Conservation (phyloP, 108 stramenopile species). For the Nitzschia sp. region DNA sequence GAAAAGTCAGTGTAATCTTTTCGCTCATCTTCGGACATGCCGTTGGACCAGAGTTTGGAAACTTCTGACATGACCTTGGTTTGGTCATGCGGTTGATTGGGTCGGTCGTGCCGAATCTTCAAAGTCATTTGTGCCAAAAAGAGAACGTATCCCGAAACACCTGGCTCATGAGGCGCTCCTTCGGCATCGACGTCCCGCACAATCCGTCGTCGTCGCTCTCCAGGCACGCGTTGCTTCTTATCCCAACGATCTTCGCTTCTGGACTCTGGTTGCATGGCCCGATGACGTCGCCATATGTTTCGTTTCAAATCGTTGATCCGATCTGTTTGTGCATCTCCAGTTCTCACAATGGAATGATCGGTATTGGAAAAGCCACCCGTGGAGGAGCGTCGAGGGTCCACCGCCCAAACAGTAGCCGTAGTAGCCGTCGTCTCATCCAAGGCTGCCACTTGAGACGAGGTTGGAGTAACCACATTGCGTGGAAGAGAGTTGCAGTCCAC, state of each 20-base stretch:
- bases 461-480: conserved; percentile 14
- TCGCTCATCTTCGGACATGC: conserved; percentile 51
- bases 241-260: conserved; percentile 78
- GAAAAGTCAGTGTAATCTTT: conserved; percentile 70
- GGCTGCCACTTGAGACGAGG: conserved; percentile 1
- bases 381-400: conserved; percentile 4
- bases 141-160: conserved; percentile 58
- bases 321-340: conserved; percentile 52
- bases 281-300: conserved; percentile 40
- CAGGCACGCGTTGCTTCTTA: conserved; percentile 55
- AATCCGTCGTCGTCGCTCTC: conserved; percentile 76
- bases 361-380: conserved; percentile 84
- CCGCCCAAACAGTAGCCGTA: conserved; percentile 1
- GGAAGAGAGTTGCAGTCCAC: conserved; percentile 40
- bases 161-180: conserved; percentile 72
- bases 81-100: conserved; percentile 72
- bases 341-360: conserved; percentile 65
- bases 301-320: conserved; percentile 77
- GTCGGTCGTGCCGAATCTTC: conserved; percentile 82
- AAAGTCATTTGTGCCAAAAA: conserved; percentile 80
- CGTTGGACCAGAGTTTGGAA: conserved; percentile 62
- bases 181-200: conserved; percentile 60
- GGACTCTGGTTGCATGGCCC: conserved; percentile 52
- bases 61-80: conserved; percentile 64
- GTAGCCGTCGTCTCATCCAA: neutral